These are phyloP conservation scores for Ceratopteris richardii DNA, from an alignment of 75 land plant genomes.

Conservation along the genomic window DNA sequence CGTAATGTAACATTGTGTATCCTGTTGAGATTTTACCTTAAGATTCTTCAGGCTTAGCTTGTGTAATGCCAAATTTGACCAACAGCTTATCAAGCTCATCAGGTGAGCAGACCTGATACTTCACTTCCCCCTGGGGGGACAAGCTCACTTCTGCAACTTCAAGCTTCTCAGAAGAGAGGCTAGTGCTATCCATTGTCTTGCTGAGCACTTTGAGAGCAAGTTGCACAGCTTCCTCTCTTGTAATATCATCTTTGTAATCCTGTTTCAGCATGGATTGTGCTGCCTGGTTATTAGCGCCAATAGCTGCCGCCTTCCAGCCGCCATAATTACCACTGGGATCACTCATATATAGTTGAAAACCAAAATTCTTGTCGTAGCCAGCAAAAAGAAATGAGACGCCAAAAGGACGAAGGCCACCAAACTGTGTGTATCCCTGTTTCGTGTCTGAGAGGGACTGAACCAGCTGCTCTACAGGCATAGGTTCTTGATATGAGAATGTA, in stretches of 20 bases:
- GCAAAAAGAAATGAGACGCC: conserved; percentile 74
- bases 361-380: conserved; percentile 68
- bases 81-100: conserved; percentile 48
- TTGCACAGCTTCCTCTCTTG: conserved; percentile 57
- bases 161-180: conserved; percentile 64
- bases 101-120: conserved; percentile 64
- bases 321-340: conserved; percentile 80
- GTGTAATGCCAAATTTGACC: conserved; percentile 49
- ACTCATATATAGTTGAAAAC: conserved; percentile 77
- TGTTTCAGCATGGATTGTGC: conserved; percentile 78
- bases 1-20: no score
- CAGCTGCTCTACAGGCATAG: conserved; percentile 77
- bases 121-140: conserved; percentile 44
- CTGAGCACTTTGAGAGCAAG: conserved; percentile 72
- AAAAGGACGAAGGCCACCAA: conserved; percentile 80
- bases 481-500: conserved; percentile 58
- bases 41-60: conserved; percentile 45
- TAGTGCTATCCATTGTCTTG: conserved; percentile 77
- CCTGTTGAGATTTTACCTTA: no score
- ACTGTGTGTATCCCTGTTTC: conserved; percentile 81
- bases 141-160: conserved; percentile 65
- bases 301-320: conserved; percentile 79
- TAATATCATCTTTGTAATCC: conserved; percentile 74
- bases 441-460: conserved; percentile 79
- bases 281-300: conserved; percentile 73